Evolutionary conservation across 495 filamentous ascomycete species (phyloP), one percentile per base, ranked within the genome.

Genomic region (Podospora didyma): DNA sequence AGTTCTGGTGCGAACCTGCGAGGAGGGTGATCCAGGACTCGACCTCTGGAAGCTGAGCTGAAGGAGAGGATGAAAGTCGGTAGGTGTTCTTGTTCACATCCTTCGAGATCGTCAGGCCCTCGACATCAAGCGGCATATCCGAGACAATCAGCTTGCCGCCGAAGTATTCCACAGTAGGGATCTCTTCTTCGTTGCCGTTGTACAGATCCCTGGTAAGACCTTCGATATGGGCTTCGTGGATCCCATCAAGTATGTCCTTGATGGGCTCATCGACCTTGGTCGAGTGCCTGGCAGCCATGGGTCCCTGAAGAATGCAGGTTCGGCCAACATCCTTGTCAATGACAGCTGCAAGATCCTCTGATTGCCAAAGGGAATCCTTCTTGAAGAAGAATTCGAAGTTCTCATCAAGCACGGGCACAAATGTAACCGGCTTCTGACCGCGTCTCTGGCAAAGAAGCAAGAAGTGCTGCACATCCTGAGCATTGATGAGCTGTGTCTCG

Each of bases 281-380:
- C 0, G 92, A 93, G 76, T 96, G 96, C 67, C 88, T 93, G 52
- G 83, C 94, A 37, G 94, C 90, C 77, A 93, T 92, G 5, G 94
- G 94, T 14, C 94, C 94, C 69, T 98, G 94, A 52, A 98, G 76
- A 71, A 98, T 97, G 78, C 91, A 96, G 7, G 90, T 93, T 54
- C 94, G 82, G 42, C 89, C 92, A 52, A 97, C 94, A 72, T 98
- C 94, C 72, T 97, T 92, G 60, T 79, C 92, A 49, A 97, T 89
- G 63, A 98, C 94, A 35, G 94, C 94, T 59, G 90, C 93, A 12
- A 98, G 82, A 67, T 97, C 92, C 72, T 98, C 94, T 0, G 92
- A 96, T 73, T 98, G 94, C 94, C 94, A 98, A 24, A 98, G 83
- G n/a, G 93, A 97, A 72, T 98, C 94, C 75, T 98, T 98, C 85